These are phyloP conservation scores for Achaetomium macrosporum DNA, from an alignment of 2,329 filamentous ascomycete genomes.

Conservation along the genomic window DNA sequence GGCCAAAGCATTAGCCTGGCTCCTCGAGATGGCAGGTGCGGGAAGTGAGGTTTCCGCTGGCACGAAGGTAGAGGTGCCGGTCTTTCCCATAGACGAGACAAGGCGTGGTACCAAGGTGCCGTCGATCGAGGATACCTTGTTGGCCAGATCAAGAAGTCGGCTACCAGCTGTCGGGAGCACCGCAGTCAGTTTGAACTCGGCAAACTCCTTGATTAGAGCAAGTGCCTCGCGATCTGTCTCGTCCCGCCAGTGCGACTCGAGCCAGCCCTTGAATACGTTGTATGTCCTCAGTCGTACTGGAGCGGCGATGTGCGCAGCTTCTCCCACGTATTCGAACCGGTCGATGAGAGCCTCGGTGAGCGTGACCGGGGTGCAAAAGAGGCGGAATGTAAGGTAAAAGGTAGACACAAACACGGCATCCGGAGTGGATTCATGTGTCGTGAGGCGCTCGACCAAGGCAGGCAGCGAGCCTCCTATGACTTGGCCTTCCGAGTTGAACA, in stretches of 20 bases:
- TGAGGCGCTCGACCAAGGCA: constrained; percentile 89
- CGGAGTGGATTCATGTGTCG: constrained; percentile 85
- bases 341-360: constrained; percentile 80
- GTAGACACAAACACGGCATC: constrained; percentile 88
- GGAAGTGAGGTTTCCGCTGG: constrained; percentile 68
- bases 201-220: constrained; percentile 71
- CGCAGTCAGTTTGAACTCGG: constrained; percentile 61
- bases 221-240: constrained; percentile 74
- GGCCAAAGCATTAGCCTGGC: constrained; percentile 65
- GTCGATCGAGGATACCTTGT: constrained; percentile 67
- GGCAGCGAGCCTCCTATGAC: constrained; percentile 88
- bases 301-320: constrained; percentile 65
- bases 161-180: constrained; percentile 72
- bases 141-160: constrained; percentile 71
- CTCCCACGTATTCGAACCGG: constrained; percentile 85
- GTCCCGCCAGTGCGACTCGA: constrained; percentile 91
- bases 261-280: constrained; percentile 95
- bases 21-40: constrained; percentile 63
- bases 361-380: constrained; percentile 77
- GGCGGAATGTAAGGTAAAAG: constrained; percentile 92
- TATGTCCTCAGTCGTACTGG: constrained; percentile 88
- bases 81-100: constrained; percentile 83
- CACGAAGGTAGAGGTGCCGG: constrained; percentile 66
- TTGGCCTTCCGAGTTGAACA: constrained; percentile 90
- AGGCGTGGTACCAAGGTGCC: constrained; percentile 75